Conservation (phyloP, 352 stramenopile species). For the Phytopythium delawarense region DNA sequence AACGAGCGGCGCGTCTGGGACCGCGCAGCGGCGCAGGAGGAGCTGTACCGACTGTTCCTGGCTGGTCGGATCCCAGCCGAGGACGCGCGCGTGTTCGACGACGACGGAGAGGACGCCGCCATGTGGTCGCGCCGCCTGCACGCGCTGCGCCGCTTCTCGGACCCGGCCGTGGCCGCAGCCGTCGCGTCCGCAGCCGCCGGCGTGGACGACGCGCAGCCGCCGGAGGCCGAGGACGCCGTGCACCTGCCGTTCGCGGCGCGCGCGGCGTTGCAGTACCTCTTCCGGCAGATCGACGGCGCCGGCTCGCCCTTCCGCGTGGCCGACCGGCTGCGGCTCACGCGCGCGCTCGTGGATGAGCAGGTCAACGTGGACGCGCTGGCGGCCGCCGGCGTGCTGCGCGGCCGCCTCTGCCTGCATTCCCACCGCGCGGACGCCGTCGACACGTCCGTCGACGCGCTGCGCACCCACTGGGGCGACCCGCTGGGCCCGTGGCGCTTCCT, state of each 20-base stretch:
- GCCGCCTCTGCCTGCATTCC: conserved; percentile 60
- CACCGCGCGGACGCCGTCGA: conserved; percentile 55
- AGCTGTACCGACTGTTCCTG: conserved; percentile 41
- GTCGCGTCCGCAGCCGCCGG: neutral
- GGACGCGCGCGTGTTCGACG: conserved; percentile 60
- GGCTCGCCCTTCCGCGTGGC: conserved; percentile 62
- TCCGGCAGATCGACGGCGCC: conserved; percentile 55
- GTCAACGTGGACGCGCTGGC: conserved; percentile 71
- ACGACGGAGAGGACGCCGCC: conserved; percentile 35
- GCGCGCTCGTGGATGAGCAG: conserved; percentile 60
- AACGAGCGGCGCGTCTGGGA: conserved; percentile 30
- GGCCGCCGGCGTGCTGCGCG: conserved; percentile 35
- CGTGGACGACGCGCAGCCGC: conserved; percentile 7
- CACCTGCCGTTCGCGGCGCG: conserved; percentile 51
- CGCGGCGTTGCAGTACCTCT: conserved; percentile 59
- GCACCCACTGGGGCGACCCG: conserved; percentile 42
- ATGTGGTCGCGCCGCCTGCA: conserved; percentile 71
- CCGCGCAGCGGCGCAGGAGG: conserved; percentile 42
- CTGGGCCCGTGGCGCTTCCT: conserved; percentile 23
- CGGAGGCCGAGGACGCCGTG: conserved; percentile 5
- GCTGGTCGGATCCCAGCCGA: conserved; percentile 50
- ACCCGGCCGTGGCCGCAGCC: conserved; percentile 21
- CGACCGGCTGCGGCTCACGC: conserved; percentile 76
- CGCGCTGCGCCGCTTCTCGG: conserved; percentile 37
- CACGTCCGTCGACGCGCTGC: conserved; percentile 60